A percentile compares a stretch with the other conserved stretches of the same genome.
These are phyloP conservation scores for Blastocystis hominis DNA, from an alignment of 352 stramenopile species.

Conservation along the genomic window DNA sequence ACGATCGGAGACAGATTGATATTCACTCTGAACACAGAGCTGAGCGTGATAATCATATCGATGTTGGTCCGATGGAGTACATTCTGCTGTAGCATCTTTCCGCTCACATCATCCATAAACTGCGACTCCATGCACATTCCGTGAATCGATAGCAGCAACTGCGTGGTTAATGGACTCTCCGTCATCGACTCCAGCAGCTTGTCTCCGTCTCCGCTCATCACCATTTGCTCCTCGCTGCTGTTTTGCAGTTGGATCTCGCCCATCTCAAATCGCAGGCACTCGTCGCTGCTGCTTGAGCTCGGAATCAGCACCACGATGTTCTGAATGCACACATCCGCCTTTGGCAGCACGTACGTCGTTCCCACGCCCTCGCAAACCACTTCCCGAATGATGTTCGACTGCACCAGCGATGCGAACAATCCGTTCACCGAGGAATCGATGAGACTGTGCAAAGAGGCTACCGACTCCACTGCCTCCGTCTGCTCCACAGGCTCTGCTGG, in stretches of 20 bases:
- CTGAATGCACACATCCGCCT: constrained; percentile 8
- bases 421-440: background rate
- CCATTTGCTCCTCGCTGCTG: background rate
- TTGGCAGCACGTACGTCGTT: background rate
- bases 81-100: background rate
- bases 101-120: background rate
- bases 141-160: background rate
- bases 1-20: constrained; percentile 4
- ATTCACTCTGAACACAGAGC: background rate
- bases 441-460: background rate
- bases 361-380: background rate
- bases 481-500: background rate
- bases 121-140: background rate
- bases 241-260: constrained; percentile 8
- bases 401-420: background rate
- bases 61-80: background rate
- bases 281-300: background rate
- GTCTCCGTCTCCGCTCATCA: background rate
- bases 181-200: background rate
- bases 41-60: background rate
- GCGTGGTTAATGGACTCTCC: background rate
- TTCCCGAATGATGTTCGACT: background rate
- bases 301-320: constrained; percentile 55
- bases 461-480: background rate
- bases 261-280: constrained; percentile 38